Base-by-base conservation (phyloP, 2,329 filamentous ascomycete species). In the Colletotrichum sp. region DNA sequence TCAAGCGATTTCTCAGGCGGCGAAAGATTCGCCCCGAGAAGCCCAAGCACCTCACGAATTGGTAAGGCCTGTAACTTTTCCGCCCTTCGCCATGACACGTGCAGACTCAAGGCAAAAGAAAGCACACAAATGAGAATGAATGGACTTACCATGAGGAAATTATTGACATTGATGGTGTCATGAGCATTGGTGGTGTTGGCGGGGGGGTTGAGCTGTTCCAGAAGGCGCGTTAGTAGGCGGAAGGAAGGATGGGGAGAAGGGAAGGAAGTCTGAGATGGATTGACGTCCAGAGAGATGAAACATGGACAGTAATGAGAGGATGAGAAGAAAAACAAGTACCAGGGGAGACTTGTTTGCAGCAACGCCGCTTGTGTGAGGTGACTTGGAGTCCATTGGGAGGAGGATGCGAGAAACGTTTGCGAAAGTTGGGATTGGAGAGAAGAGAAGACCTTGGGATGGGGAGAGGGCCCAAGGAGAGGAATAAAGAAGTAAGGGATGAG, bases 401-500 rank as follows among this genome's bases (percentile, higher is more conserved):
- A 9, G 36, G 3, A 18, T 43, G 38, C 0, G 38, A 43, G 38
- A 43, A n/a, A 4, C n/a, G 9, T n/a, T 21, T 47, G 38, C 18
- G 38, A n/a, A 21, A n/a, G 38, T n/a, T n/a, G 38, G 38, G 1
- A 4, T 47, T n/a, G 38, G 18, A 21, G 18, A 1, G 38, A 47
- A 12, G 38, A n/a, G 2, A 43, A 8, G 0, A 47, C 38, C 38
- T 47, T 47, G 18, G 18, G 6, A 51, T 13, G 11, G n/a, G n/a
- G 0, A 13, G 1, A 21, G 43, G n/a, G 0, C 1, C n/a, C 18
- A 21, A 21, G n/a, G n/a, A 47, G 2, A 47, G n/a, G 1, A 51
- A n/a, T n/a, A n/a, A n/a, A 13, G 12, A 51, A 0, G 0, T 13
- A 2, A 13, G n/a, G 0, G 0, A 2, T 13, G n/a, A 51, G n/a